These are phyloP conservation scores for Macrolepiota dolichaula DNA, from an alignment of 768 basidiomycete species.

Conservation along the genomic window DNA sequence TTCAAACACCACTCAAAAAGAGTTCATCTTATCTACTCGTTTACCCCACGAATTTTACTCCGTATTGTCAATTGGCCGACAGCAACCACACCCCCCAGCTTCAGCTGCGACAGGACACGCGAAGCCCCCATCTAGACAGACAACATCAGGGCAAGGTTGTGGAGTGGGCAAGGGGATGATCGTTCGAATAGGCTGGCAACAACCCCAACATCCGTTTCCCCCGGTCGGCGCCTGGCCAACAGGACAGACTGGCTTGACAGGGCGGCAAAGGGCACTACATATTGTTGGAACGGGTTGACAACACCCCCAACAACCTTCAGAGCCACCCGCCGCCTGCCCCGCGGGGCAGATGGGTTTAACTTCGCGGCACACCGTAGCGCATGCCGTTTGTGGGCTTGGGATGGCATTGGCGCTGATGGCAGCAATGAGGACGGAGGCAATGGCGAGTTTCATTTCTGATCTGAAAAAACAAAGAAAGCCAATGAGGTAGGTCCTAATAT, in stretches of 20 bases:
- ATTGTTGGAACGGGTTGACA: not conserved
- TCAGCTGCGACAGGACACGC: not conserved
- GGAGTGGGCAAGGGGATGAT: not conserved
- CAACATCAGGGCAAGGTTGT: not conserved
- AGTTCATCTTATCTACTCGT: not conserved
- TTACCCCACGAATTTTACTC: not conserved
- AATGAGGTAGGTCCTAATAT: not conserved
- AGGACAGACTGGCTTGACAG: not conserved
- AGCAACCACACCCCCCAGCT: constrained; percentile 4
- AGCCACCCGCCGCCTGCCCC: not conserved
- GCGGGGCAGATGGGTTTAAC: not conserved
- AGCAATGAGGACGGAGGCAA: not conserved
- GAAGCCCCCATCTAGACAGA: not conserved
- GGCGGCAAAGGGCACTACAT: not conserved
- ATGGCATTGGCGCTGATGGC: not conserved
- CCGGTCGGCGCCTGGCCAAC: not conserved
- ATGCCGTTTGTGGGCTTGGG: not conserved
- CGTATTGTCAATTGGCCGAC: not conserved
- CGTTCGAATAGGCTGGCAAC: not conserved
- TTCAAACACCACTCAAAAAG: not conserved
- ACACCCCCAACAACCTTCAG: constrained; percentile 9
- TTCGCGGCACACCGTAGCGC: not conserved
- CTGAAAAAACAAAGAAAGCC: not conserved
- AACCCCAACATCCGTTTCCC: not conserved
- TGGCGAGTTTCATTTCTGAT: not conserved